Conservation (phyloP, 2,329 filamentous ascomycete genomes). For the Talaromyces funiculosus region DNA sequence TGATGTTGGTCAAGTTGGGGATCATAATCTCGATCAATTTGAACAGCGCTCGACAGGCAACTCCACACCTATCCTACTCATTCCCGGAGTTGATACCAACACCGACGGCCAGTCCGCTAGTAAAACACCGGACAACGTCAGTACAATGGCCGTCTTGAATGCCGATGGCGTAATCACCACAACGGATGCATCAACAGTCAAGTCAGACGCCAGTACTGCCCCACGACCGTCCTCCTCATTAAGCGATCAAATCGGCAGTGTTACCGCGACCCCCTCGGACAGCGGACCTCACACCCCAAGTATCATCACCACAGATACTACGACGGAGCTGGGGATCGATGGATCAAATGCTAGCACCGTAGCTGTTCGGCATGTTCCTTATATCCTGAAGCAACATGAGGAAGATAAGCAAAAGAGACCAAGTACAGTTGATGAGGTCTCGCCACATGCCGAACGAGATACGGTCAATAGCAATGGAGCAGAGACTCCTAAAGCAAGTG, state of each 20-base stretch:
- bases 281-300: background rate
- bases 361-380: background rate
- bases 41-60: background rate
- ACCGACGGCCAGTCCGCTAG: background rate
- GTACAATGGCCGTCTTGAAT: constrained; percentile 22
- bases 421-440: background rate
- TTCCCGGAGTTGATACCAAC: constrained; percentile 7
- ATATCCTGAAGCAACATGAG: background rate
- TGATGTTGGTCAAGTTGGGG: constrained; percentile 21
- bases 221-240: background rate
- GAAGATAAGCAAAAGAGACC: background rate
- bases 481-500: background rate
- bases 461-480: background rate
- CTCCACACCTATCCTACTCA: background rate
- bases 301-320: background rate
- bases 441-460: background rate
- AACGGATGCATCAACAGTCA: background rate
- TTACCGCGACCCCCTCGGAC: background rate
- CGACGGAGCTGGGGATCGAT: background rate
- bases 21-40: constrained; percentile 1
- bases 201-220: background rate
- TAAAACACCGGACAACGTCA: constrained; percentile 22
- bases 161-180: constrained; percentile 25
- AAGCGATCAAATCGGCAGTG: background rate
- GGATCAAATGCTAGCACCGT: background rate